These are phyloP conservation scores for Mycena albidolilacea DNA, from an alignment of 768 basidiomycete species.

Conservation along the genomic window DNA sequence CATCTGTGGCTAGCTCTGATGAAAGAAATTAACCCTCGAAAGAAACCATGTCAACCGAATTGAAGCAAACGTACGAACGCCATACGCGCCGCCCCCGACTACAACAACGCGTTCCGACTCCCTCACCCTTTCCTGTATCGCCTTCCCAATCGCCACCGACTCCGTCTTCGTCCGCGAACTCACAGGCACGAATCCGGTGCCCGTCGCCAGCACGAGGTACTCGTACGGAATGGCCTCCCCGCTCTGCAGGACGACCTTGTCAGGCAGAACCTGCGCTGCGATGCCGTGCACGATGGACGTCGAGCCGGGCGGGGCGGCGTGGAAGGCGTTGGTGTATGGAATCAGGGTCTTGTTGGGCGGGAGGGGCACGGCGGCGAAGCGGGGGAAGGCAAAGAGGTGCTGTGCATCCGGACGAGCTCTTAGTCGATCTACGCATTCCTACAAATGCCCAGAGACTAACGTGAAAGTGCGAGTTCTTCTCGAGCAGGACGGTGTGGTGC, in stretches of 20 bases:
- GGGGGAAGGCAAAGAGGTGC: conserved; percentile 53
- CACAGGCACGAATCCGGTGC: conserved; percentile 43
- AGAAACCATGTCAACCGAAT: background rate
- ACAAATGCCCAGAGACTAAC: conserved; percentile 16
- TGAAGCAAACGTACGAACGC: conserved; percentile 60
- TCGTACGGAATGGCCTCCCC: conserved; percentile 49
- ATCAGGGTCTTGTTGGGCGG: conserved; percentile 50
- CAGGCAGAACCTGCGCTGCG: conserved; percentile 39
- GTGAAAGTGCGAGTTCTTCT: conserved; percentile 53
- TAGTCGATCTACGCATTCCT: background rate
- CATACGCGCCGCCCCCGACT: conserved; percentile 73
- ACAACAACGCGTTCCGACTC: conserved; percentile 60
- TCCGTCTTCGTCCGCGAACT: conserved; percentile 42
- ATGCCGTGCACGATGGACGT: conserved; percentile 41
- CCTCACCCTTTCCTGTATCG: conserved; percentile 50
- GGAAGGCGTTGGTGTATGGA: conserved; percentile 48
- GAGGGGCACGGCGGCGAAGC: conserved; percentile 45
- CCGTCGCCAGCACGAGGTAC: conserved; percentile 54
- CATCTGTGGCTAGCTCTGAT: conserved; percentile 64
- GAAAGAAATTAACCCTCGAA: background rate
- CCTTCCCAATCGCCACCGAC: conserved; percentile 44
- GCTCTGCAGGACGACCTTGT: conserved; percentile 40
- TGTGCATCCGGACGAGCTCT: background rate
- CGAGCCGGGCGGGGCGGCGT: conserved; percentile 42
- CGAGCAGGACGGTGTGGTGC: conserved; percentile 49